Base-by-base conservation (phyloP, 2,329 filamentous ascomycete species). In the Paracoccidioides brasiliensis region DNA sequence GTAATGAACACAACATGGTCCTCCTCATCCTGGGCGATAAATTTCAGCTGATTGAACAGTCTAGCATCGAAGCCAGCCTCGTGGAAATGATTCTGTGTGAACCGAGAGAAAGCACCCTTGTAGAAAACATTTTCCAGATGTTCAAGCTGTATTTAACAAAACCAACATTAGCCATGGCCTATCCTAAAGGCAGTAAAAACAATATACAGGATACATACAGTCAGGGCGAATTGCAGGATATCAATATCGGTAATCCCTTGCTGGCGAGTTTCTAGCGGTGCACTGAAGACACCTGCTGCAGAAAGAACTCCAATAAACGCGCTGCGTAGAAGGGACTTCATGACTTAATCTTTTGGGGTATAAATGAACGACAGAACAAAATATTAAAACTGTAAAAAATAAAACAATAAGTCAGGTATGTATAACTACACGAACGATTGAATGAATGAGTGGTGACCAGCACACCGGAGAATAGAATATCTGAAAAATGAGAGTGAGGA, bases 71-170 rank as follows among this genome's bases (percentile, higher is more conserved):
- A 77, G 12, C 79, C 80, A 48, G 78, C 79, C 37, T 66, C 69
- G 33, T 69, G 62, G 64, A 84, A 84, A 60, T 81, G 73, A 1
- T 64, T 59, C 57, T 75, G 66, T 35, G 74, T 76, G 72, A 79
- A 85, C 62, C 80, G 82, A 56, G 71, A 66, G 4, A 86, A 72
- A 41, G 78, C 82, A 51, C 83, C 65, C 41, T 72, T 70, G 70
- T 86, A 86, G 70, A 86, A 86, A 55, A 73, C 74, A 58, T 79
- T 72, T 69, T 86, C 83, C 35, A 81, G 75, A 55, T 78, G 74
- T 67, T 81, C 79, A 4, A 80, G 74, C 54, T 55, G 28, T 35
- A 55, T 5, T 5, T 22, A 37, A 35, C 15, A n/a, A 32, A 32
- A 22, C 44, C 8, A 49, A 40, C 28, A 43, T 45, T 50, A 46